Evolutionary conservation across 2,329 filamentous ascomycete species (phyloP), one percentile per base, ranked within the genome.

Genomic region (Neofusicoccum cordaticola): DNA sequence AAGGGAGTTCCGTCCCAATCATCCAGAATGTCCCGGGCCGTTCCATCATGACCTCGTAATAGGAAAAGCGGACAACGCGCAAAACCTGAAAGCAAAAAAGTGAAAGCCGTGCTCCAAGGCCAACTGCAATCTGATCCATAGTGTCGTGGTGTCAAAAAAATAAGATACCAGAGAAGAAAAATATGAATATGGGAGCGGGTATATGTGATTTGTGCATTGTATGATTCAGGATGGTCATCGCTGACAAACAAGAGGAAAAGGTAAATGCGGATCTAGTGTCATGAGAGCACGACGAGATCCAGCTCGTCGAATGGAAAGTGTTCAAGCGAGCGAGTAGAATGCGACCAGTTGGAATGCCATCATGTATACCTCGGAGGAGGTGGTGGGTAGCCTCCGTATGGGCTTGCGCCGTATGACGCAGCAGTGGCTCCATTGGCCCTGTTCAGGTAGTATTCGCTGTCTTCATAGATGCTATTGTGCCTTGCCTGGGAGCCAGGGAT

Each of bases 361-460:
- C 53, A 58, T 45, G 44, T 13, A 17, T 63, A 63, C 39, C 62
- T 42, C 17, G 62, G 48, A 9, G 62, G 62, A 22, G 62, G 62
- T 27, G 62, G 62, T 3, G 62, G 62, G 48, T 63, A 63, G 22
- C 62, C 62, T 2, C 62, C 34, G 13, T 63, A 63, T 22, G 44
- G 31, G 11, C 22, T 17, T 15, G 41, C 11, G 19, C 48, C 37
- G 12, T 63, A 63, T 19, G 42, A 45, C 22, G 41, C 31, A 2
- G 56, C 41, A 47, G 39, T 22, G 17, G 41, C 42, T 12, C 27
- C 22, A 34, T 37, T 51, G 19, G 27, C 22, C 13, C 51, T 19
- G 22, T 42, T 44, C 17, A 50, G 37, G 22, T 53, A 53, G 39
- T 63, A 63, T 7, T 63, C 61, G 7, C 37, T 27, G 3, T 63